phyloP scores from a whole-genome alignment of 116 monocot genomes.

The Dioscorea cayenensis region DNA sequence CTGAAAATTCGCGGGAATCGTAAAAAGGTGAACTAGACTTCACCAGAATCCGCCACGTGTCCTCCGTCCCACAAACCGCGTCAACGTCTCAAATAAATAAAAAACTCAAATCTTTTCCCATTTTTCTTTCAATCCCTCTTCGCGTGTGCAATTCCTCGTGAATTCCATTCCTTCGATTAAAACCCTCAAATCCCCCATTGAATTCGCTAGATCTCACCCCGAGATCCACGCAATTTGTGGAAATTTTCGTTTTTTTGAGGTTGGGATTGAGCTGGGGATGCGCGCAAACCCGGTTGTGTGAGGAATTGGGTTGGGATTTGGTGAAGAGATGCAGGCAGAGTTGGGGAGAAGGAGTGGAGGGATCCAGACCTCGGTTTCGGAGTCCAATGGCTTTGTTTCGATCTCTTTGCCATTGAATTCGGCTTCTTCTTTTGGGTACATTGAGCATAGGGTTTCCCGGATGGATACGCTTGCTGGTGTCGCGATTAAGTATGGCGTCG shows the following conservation, averaged over 20 bases:
- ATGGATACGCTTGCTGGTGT: slow-evolving; percentile 84
- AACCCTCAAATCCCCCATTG: neutral
- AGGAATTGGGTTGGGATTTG: neutral
- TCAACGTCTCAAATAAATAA: neutral
- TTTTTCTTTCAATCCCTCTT: neutral
- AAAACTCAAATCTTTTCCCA: neutral
- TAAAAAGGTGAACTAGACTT: too few relatives aligned
- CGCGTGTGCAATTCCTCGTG: neutral
- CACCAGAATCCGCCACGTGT: neutral
- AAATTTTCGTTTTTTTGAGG: neutral
- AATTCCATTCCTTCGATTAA: neutral
- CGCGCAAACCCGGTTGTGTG: neutral
- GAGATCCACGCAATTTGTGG: neutral
- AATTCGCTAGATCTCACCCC: neutral
- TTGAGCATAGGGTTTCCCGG: slow-evolving; percentile 76
- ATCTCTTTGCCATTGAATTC: slow-evolving; percentile 2
- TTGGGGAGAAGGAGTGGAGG: neutral
- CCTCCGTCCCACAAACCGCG: neutral
- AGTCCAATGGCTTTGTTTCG: neutral
- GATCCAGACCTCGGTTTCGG: neutral
- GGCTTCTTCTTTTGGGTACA: slow-evolving; percentile 28
- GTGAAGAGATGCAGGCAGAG: neutral
- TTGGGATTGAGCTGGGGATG: neutral
- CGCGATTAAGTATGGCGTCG: slow-evolving; percentile 90
- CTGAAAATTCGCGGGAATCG: too few relatives aligned